phyloP scores from a whole-genome alignment of 805 yeast species.

The Lachancea waltii region DNA sequence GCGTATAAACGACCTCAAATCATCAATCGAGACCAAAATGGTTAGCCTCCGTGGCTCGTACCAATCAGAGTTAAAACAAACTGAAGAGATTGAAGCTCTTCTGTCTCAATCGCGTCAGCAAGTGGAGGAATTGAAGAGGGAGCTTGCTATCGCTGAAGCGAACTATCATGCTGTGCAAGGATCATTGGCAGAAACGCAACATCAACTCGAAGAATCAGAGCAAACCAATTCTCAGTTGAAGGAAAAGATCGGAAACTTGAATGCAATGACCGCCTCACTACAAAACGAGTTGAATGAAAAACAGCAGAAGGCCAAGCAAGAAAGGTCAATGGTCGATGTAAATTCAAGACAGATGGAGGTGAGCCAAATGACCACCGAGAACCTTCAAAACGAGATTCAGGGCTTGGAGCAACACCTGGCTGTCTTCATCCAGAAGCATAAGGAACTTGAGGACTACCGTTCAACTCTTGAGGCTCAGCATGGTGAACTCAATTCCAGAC shows the following conservation, averaged over 20 bases:
- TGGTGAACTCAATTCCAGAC: slow-evolving; percentile 27
- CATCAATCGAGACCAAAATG: slow-evolving; percentile 68
- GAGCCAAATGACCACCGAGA: slow-evolving; percentile 43
- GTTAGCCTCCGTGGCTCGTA: slow-evolving; percentile 59
- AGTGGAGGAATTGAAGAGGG: slow-evolving; percentile 61
- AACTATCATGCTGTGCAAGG: slow-evolving; percentile 63
- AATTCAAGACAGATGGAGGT: slow-evolving; percentile 65
- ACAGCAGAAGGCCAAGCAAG: slow-evolving; percentile 51
- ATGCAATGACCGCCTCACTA: slow-evolving; percentile 57
- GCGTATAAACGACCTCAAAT: slow-evolving; percentile 58
- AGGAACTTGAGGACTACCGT: slow-evolving; percentile 36
- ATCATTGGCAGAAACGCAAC: slow-evolving; percentile 54
- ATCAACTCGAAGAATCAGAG: slow-evolving; percentile 59
- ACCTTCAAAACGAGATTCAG: slow-evolving; percentile 38
- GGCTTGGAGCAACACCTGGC: slow-evolving; percentile 28
- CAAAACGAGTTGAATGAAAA: slow-evolving; percentile 49
- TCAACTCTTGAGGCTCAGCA: slow-evolving; percentile 35
- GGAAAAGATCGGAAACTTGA: slow-evolving; percentile 59
- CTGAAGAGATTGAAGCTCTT: slow-evolving; percentile 60
- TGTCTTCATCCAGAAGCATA: slow-evolving; percentile 25
- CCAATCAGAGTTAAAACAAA: slow-evolving; percentile 72
- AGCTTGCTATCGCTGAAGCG: slow-evolving; percentile 72
- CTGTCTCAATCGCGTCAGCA: slow-evolving; percentile 58
- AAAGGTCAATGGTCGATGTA: slow-evolving; percentile 57
- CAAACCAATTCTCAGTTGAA: slow-evolving; percentile 57